Evolutionary conservation across 129 eudicot species (phyloP), one percentile per base, ranked within the genome.

Genomic region (Oenanthe sinensis): DNA sequence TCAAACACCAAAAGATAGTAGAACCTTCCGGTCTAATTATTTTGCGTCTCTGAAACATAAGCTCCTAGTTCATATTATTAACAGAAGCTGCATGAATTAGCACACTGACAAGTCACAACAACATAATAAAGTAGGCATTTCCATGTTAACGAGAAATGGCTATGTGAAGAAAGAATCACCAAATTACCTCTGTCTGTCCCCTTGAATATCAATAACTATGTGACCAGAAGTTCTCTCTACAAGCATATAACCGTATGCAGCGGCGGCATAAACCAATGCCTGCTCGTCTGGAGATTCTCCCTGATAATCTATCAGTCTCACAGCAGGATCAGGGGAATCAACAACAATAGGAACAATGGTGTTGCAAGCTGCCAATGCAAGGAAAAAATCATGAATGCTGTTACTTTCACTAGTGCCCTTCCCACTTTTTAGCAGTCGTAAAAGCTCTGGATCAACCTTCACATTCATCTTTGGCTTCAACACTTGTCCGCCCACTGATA

Each of bases 231-330:
- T 92, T 75, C 99, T 85, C 82, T 96, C 99, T 72, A 92, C 73
- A 9, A 96, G 97, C 92, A 87, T 90, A 79, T 85, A 92, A 67
- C 99, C 99, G 81, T 96, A 96, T 47, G 99, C 90, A 79, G 99
- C 97, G n/a, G 99, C 97, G 73, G 99, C 99, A 85, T 89, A 92
- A 76, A 90, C 97, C 81, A 96, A 87, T 76, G 99, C 97, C 83
- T 96, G 99, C 80, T 96, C 99, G 82, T 96, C 99, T 58, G 99
- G 99, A 37, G 99, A 96, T 81, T 96, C 99, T 49, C 99, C 99
- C 83, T 96, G 99, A 87, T 92, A 96, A 78, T 92, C 99, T 45
- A 96, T 80, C 83, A 88, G 74, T 87, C 80, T 92, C 80, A 85
- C 82, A 78, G 83, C 48, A 75, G 93, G 88, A 78, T 92, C 95